phyloP scores from a whole-genome alignment of 257 asterid species.

The Plantago major region DNA sequence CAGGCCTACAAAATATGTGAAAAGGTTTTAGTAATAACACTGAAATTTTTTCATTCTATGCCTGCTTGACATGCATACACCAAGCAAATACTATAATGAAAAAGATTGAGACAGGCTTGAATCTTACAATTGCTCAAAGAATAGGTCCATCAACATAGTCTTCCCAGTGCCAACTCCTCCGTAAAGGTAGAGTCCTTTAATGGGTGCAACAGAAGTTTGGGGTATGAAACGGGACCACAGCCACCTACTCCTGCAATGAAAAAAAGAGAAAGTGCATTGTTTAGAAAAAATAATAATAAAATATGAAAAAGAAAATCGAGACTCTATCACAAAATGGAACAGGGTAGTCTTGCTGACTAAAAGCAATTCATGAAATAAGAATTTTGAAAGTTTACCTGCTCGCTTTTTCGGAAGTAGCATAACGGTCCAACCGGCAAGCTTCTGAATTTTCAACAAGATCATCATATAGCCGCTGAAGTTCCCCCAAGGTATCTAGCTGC shows the following conservation, averaged over 20 bases:
- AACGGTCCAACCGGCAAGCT: constrained; percentile 73
- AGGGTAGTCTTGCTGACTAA: neutral
- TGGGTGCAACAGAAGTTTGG: constrained; percentile 61
- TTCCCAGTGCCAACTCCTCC: constrained; percentile 99
- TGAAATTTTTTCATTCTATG: constrained; percentile 35
- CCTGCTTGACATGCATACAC: constrained; percentile 43
- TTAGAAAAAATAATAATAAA: neutral
- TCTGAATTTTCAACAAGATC: constrained; percentile 72
- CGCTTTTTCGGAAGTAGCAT: constrained; percentile 58
- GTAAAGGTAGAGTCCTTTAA: constrained; percentile 87
- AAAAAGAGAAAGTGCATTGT: constrained; percentile 11
- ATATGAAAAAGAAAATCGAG: neutral
- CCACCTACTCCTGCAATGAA: constrained; percentile 77
- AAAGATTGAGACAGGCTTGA: constrained; percentile 14
- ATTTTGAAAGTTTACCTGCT: constrained; percentile 44
- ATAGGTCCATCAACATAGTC: constrained; percentile 96
- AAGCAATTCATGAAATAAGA: constrained; percentile 3
- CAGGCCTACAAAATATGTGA: constrained; percentile 48
- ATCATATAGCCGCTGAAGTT: constrained; percentile 82
- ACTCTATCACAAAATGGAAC: neutral
- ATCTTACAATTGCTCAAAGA: constrained; percentile 67
- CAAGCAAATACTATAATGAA: constrained; percentile 12
- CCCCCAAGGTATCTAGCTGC: constrained; percentile 82
- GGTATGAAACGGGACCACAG: constrained; percentile 89
- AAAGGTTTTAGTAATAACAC: constrained; percentile 4